Conservation (phyloP, 345 rosid genomes). For the Eucalyptus tenuipes region DNA sequence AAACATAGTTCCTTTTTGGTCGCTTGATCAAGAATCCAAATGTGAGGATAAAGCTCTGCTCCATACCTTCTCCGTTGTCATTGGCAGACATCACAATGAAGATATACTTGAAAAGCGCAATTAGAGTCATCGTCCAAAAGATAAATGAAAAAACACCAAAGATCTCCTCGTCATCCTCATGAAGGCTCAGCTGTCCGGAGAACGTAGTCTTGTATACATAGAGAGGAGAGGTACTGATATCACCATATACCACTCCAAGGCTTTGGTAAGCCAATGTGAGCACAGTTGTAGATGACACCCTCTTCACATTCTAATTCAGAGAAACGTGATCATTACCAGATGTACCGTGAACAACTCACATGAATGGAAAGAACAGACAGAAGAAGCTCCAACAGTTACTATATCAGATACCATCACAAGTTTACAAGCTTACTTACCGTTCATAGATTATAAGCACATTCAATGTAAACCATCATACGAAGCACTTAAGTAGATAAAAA, state of each 20-base stretch:
- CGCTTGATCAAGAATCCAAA: not conserved
- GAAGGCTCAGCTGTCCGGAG: constrained; percentile 66
- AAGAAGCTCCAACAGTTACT: not conserved
- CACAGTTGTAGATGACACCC: constrained; percentile 32
- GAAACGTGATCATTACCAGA: not conserved
- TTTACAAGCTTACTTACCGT: not conserved
- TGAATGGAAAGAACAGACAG: not conserved
- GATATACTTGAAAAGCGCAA: constrained; percentile 64
- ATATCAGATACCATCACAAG: not conserved
- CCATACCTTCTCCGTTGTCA: constrained; percentile 87
- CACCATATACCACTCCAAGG: constrained; percentile 88
- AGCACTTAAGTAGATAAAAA: not conserved
- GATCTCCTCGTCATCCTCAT: constrained; percentile 65
- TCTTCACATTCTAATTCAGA: constrained; percentile 45
- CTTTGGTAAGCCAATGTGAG: constrained; percentile 80
- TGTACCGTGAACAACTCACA: not conserved
- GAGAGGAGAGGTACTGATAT: constrained; percentile 72
- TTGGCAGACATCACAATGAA: constrained; percentile 55
- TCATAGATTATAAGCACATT: not conserved
- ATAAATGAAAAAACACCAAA: constrained; percentile 79
- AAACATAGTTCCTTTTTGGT: not conserved
- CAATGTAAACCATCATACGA: not conserved
- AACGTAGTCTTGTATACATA: constrained; percentile 77
- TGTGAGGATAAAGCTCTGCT: not conserved
- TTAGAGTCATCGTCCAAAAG: constrained; percentile 83